phyloP scores from a whole-genome alignment of 495 filamentous ascomycete genomes.

The Jackrogersella minutella region DNA sequence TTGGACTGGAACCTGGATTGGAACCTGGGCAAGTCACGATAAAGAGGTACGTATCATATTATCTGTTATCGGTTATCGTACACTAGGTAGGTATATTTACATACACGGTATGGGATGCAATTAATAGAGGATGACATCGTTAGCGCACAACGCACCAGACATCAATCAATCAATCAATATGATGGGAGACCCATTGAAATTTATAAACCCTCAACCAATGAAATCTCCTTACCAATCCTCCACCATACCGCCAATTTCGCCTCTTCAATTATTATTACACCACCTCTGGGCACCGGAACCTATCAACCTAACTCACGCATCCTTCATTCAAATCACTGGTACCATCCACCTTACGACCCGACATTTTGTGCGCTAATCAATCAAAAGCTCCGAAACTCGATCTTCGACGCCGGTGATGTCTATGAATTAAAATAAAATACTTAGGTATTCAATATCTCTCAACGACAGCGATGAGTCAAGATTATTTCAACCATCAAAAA shows the following conservation, averaged over 20 bases:
- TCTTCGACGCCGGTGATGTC: slow-evolving; percentile 5
- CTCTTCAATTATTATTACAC: slow-evolving; percentile 25
- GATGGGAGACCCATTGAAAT: background rate
- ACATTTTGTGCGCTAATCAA: background rate
- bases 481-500: slow-evolving; percentile 64
- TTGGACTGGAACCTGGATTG: background rate
- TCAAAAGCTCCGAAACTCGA: background rate
- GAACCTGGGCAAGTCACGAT: slow-evolving; percentile 2
- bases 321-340: slow-evolving; percentile 2
- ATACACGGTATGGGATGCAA: background rate
- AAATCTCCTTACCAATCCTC: background rate
- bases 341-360: background rate
- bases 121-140: background rate
- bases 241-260: slow-evolving; percentile 30
- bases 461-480: slow-evolving; percentile 72
- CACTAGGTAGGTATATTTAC: background rate
- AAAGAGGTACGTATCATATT: slow-evolving; percentile 10
- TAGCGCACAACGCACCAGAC: background rate
- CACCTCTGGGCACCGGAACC: too few species aligned
- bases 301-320: background rate
- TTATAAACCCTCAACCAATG: slow-evolving; percentile 13
- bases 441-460: too few species aligned
- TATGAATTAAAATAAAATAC: slow-evolving; percentile 17
- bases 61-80: too few species aligned
- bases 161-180: too few species aligned